A percentile compares a stretch with the other conserved stretches of the same genome.
phyloP scores from a whole-genome alignment of 2,329 filamentous ascomycete species.

The Monosporascus sp. region DNA sequence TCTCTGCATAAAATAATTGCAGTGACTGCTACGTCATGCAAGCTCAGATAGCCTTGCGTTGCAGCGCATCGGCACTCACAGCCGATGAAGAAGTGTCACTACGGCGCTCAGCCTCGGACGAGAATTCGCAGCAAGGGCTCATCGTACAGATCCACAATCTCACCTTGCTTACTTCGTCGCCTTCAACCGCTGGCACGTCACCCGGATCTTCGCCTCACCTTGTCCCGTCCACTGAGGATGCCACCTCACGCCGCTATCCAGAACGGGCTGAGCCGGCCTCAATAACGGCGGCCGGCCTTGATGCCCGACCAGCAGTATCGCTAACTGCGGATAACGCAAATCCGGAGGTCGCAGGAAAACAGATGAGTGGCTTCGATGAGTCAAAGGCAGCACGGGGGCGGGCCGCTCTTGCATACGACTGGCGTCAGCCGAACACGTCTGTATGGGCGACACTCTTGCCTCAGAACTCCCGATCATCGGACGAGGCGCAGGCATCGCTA shows the following conservation, averaged over 20 bases:
- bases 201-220: constrained; percentile 11
- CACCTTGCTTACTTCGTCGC: constrained; percentile 17
- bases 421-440: neutral
- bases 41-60: neutral
- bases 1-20: neutral
- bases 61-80: neutral
- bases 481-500: neutral
- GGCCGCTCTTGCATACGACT: constrained; percentile 1
- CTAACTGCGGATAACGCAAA: constrained; percentile 5
- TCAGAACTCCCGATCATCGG: neutral
- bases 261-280: constrained; percentile 17
- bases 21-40: neutral
- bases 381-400: constrained; percentile 12
- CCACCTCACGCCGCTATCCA: constrained; percentile 12
- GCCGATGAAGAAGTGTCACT: neutral
- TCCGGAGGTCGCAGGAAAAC: constrained; percentile 1
- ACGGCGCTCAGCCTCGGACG: neutral
- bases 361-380: constrained; percentile 4
- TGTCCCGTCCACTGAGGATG: constrained; percentile 16
- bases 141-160: constrained; percentile 30
- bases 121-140: constrained; percentile 16
- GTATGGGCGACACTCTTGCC: neutral
- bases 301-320: constrained; percentile 23
- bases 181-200: constrained; percentile 12
- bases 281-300: constrained; percentile 20